Evolutionary conservation across 169 alveolate genomes (phyloP), one percentile per base, ranked within the genome.

Genomic region (Eimeria praecox): DNA sequence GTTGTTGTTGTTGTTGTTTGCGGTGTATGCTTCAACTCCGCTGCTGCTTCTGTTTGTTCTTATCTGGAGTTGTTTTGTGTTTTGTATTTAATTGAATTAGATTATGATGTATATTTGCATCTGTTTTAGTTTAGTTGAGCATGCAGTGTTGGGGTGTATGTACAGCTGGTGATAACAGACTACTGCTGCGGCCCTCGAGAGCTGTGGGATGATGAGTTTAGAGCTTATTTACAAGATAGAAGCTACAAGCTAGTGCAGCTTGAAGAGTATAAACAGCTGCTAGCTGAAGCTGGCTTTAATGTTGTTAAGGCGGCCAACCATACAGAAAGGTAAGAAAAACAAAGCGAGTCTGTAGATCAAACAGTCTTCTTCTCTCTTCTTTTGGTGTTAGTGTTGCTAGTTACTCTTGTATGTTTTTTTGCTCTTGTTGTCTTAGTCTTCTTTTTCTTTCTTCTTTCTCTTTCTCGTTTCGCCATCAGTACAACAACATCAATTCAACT

Each of bases 311-410:
- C 71, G 27, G 78, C 42, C 6, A 59, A 83, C 75, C 71, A 56
- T 42, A 83, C 92, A 8, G 49, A 83, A 22, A 52, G 92, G 92
- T 83, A n/a, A n/a, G n/a, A n/a, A n/a, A n/a, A n/a, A n/a, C n/a
- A n/a, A n/a, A n/a, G n/a, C n/a, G n/a, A n/a, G n/a, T n/a, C n/a
- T n/a, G n/a, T n/a, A n/a, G n/a, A n/a, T n/a, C n/a, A n/a, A n/a
- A n/a, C n/a, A n/a, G n/a, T n/a, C n/a, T n/a, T n/a, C n/a, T n/a
- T n/a, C n/a, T n/a, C n/a, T n/a, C n/a, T n/a, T n/a, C n/a, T n/a
- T n/a, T n/a, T n/a, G n/a, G n/a, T n/a, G n/a, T n/a, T n/a, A n/a
- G n/a, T n/a, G n/a, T n/a, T n/a, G n/a, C n/a, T n/a, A n/a, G n/a
- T n/a, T n/a, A n/a, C n/a, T n/a, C n/a, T n/a, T n/a, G n/a, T n/a